Conservation (phyloP, 2,329 filamentous ascomycete genomes). For the Apiospora aurea region DNA sequence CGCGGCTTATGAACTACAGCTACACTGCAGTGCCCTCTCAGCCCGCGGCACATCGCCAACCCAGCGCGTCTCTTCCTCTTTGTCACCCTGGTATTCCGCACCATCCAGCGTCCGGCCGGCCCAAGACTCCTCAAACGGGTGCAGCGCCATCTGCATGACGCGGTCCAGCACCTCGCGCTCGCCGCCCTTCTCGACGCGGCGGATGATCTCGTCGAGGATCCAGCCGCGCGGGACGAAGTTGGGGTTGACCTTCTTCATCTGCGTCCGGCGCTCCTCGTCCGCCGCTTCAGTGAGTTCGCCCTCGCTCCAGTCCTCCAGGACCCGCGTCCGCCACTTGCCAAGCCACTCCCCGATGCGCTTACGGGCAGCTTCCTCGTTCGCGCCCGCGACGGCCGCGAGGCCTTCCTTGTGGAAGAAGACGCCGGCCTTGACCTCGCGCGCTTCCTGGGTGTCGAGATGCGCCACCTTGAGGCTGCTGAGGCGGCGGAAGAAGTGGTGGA, state of each 20-base stretch:
- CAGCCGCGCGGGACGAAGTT: constrained; percentile 91
- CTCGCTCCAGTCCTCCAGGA: constrained; percentile 77
- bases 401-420: constrained; percentile 84
- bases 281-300: constrained; percentile 40
- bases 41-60: constrained; percentile 83
- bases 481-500: constrained; percentile 90
- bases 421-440: constrained; percentile 68
- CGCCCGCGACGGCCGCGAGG: constrained; percentile 58
- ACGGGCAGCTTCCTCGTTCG: constrained; percentile 66
- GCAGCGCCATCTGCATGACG: constrained; percentile 81
- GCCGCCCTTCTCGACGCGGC: constrained; percentile 82
- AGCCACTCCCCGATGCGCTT: constrained; percentile 80
- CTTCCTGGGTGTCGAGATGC: constrained; percentile 70
- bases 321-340: constrained; percentile 74
- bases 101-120: constrained; percentile 56
- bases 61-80: constrained; percentile 80
- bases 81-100: constrained; percentile 62
- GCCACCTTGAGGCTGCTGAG: constrained; percentile 69
- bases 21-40: constrained; percentile 88
- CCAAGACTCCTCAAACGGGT: constrained; percentile 87
- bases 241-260: constrained; percentile 89
- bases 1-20: constrained; percentile 77
- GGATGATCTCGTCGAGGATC: constrained; percentile 93
- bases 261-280: constrained; percentile 69
- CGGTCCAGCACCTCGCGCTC: constrained; percentile 80